A percentile compares a stretch with the other conserved stretches of the same genome.
Evolutionary conservation across 1,284 basidiomycete species (phyloP).

Genomic region (Marasmius fiardii): DNA sequence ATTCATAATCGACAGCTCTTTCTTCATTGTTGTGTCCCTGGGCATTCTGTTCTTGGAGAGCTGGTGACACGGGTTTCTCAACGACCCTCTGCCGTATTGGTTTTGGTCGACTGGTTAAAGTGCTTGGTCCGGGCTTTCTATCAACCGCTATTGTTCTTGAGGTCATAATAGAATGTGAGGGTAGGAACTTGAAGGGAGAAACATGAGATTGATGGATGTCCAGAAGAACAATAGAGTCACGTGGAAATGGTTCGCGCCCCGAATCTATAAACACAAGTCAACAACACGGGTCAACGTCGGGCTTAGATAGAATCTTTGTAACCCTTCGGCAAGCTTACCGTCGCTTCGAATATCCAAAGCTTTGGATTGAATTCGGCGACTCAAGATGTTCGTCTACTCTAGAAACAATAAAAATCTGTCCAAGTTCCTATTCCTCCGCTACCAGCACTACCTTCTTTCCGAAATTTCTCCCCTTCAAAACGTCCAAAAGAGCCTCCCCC

Average conservation of each 20-base stretch:
- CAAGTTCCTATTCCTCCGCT: slow-evolving; percentile 15
- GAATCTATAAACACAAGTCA: not conserved
- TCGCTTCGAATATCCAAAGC: too few relatives aligned
- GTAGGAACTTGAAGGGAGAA: not conserved
- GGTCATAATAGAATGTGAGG: not conserved
- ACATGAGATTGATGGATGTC: not conserved
- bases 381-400: too few relatives aligned
- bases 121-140: not conserved
- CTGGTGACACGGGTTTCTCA: not conserved
- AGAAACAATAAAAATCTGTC: too few relatives aligned
- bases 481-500: slow-evolving; percentile 35
- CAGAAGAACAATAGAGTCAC: not conserved
- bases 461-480: slow-evolving; percentile 42
- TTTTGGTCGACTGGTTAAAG: not conserved
- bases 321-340: too few relatives aligned
- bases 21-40: not conserved
- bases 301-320: too few relatives aligned
- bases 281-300: not conserved
- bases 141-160: not conserved
- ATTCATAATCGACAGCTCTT: not conserved
- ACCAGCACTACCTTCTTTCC: slow-evolving; percentile 43
- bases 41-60: not conserved
- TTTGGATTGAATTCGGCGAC: too few relatives aligned
- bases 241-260: not conserved
- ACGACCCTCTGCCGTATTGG: not conserved